Percentiles rank a stretch among this genome's conserved stretches.
These are phyloP conservation scores for Alternaria longipes DNA, from an alignment of 2,329 filamentous ascomycete genomes.

Conservation along the genomic window DNA sequence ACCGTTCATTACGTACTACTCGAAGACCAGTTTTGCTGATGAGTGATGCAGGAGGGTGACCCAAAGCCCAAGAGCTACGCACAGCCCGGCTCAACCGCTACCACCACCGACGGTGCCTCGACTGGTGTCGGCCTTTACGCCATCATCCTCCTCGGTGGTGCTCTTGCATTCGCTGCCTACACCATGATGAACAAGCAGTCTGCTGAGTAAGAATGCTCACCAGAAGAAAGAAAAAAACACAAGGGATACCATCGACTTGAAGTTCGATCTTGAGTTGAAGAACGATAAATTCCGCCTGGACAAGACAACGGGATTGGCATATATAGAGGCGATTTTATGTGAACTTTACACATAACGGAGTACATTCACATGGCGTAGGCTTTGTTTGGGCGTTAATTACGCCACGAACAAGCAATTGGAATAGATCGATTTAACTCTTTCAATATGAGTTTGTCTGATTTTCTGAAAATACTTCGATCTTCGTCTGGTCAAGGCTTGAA, in stretches of 20 bases:
- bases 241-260: background rate
- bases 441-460: background rate
- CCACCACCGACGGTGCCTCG: slow-evolving; percentile 61
- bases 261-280: background rate
- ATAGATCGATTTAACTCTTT: slow-evolving; percentile 9
- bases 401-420: background rate
- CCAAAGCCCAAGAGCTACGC: slow-evolving; percentile 72
- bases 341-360: background rate
- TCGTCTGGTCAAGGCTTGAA: background rate
- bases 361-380: background rate
- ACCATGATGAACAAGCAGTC: slow-evolving; percentile 76
- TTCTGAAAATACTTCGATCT: background rate
- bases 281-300: background rate
- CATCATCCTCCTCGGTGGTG: slow-evolving; percentile 78
- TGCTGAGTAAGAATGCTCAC: slow-evolving; percentile 16
- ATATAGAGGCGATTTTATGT: background rate
- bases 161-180: slow-evolving; percentile 81
- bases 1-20: background rate
- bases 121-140: slow-evolving; percentile 84
- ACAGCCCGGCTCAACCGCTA: slow-evolving; percentile 58
- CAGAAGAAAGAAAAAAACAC: background rate
- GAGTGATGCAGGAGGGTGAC: slow-evolving; percentile 70
- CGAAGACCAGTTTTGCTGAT: slow-evolving; percentile 9
- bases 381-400: background rate
- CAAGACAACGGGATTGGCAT: slow-evolving; percentile 2